Base-by-base conservation (phyloP, 2,329 filamentous ascomycete genomes). In the Fusarium graminum region DNA sequence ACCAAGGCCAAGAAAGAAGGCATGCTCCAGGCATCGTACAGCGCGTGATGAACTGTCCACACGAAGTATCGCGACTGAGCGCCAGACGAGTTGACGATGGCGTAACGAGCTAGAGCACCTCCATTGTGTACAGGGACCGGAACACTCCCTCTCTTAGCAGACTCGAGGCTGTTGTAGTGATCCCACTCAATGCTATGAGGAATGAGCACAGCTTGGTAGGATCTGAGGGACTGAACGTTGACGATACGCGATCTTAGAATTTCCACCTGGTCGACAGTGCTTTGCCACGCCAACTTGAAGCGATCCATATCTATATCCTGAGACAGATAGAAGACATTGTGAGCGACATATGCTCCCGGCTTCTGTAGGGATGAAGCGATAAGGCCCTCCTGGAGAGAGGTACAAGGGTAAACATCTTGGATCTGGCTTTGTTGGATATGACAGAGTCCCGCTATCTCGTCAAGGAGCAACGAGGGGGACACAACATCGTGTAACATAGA, bases 201-300 rank as follows among this genome's bases (percentile, higher is more conserved):
- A 6, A 42, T 19, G 4, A 70, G 32, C 6, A 72, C 51, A 7
- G n/a, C 59, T 52, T 70, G 70, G 10, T 72, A 69, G 0, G 67
- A 69, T 34, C 45, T 70, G 11, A 63, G 39, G 0, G 64, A 57
- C 14, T 42, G 32, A 6, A 58, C 19, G 34, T 64, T 71, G 5
- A 74, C 61, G 22, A 74, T 72, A 0, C 72, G 68, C 0, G 71
- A 64, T 52, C 72, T 63, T 16, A 74, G 7, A 13, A 74, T 74
- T 9, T 67, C 58, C 6, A 70, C 65, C 2, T 39, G 42, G 4
- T 65, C 47, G 8, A 68, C 47, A 6, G 65, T 63, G 5, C 28
- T 54, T 14, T 74, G 59, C 71, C 72, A 74, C 9, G 73, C 71
- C 2, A 53, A 17, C 43, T 65, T 65, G 34, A 73, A 68, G 3